phyloP scores from a whole-genome alignment of 495 filamentous ascomycete genomes.

The Neurospora sublineolata region DNA sequence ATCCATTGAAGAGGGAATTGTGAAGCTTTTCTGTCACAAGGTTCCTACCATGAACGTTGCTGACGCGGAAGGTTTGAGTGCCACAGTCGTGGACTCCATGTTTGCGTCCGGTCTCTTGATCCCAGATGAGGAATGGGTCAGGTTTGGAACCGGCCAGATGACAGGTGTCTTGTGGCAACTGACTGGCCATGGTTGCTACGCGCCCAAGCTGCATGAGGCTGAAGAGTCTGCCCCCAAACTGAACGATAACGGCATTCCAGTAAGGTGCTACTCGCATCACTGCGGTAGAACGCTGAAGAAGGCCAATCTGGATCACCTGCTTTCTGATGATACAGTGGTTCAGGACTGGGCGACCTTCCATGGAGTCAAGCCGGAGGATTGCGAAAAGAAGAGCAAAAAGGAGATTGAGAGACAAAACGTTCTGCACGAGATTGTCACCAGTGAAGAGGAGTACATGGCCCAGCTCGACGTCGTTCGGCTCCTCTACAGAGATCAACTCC shows the following conservation, averaged over 20 bases:
- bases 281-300: slow-evolving; percentile 92
- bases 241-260: slow-evolving; percentile 39
- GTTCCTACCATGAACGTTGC: slow-evolving; percentile 98
- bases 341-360: slow-evolving; percentile 92
- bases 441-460: slow-evolving; percentile 82
- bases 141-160: slow-evolving; percentile 63
- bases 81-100: slow-evolving; percentile 73
- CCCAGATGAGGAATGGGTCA: slow-evolving; percentile 95
- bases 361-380: slow-evolving; percentile 64
- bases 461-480: slow-evolving; percentile 73
- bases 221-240: slow-evolving; percentile 34
- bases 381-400: slow-evolving; percentile 60
- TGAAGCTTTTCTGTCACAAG: slow-evolving; percentile 87
- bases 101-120: slow-evolving; percentile 64
- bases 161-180: slow-evolving; percentile 88
- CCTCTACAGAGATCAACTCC: slow-evolving; percentile 77
- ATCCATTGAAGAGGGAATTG: slow-evolving; percentile 72
- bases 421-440: slow-evolving; percentile 89
- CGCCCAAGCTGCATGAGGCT: slow-evolving; percentile 65
- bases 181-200: slow-evolving; percentile 87
- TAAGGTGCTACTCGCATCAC: slow-evolving; percentile 86
- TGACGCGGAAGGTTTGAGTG: slow-evolving; percentile 80
- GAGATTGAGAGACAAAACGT: slow-evolving; percentile 91
- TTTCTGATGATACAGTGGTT: slow-evolving; percentile 51
- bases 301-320: slow-evolving; percentile 64